phyloP scores from a whole-genome alignment of 2,329 filamentous ascomycete genomes.

The Canariomyces notabilis region DNA sequence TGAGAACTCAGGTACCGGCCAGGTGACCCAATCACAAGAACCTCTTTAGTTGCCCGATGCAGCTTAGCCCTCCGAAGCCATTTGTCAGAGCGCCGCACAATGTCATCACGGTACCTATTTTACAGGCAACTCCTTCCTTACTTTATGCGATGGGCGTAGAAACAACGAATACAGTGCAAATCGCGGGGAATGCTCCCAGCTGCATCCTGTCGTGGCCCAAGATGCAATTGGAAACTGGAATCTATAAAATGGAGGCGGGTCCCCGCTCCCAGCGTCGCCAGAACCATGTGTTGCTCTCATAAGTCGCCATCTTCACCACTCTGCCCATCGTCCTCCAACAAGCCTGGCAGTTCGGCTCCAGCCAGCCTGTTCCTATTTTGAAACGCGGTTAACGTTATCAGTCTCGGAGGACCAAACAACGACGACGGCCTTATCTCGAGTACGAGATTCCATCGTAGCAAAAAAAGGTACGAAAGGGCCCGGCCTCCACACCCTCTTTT shows the following conservation, averaged over 20 bases:
- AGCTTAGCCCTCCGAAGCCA: slow-evolving; percentile 14
- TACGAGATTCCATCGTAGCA: slow-evolving; percentile 14
- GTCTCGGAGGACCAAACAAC: slow-evolving; percentile 18
- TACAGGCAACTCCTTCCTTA: slow-evolving; percentile 19
- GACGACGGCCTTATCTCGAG: slow-evolving; percentile 20
- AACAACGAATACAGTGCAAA: slow-evolving; percentile 15
- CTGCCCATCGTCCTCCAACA: no score
- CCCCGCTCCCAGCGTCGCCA: background rate
- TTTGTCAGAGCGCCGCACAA: slow-evolving; percentile 20
- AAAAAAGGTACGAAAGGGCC: slow-evolving; percentile 13
- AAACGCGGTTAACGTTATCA: slow-evolving; percentile 17
- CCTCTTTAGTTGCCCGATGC: slow-evolving; percentile 19
- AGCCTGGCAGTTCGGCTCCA: no score
- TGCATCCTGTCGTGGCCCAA: slow-evolving; percentile 11
- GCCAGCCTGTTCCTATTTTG: slow-evolving; percentile 18
- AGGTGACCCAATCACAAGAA: slow-evolving; percentile 28
- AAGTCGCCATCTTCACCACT: slow-evolving; percentile 2
- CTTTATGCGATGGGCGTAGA: slow-evolving; percentile 11
- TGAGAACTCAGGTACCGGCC: slow-evolving; percentile 24
- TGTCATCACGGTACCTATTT: slow-evolving; percentile 23
- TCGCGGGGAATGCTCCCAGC: slow-evolving; percentile 2
- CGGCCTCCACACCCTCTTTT: background rate
- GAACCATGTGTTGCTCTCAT: background rate
- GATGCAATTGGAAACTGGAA: slow-evolving; percentile 1
- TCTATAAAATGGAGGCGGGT: slow-evolving; percentile 15